Conservation (phyloP, 352 stramenopile genomes). For the Pythium aquatile region DNA sequence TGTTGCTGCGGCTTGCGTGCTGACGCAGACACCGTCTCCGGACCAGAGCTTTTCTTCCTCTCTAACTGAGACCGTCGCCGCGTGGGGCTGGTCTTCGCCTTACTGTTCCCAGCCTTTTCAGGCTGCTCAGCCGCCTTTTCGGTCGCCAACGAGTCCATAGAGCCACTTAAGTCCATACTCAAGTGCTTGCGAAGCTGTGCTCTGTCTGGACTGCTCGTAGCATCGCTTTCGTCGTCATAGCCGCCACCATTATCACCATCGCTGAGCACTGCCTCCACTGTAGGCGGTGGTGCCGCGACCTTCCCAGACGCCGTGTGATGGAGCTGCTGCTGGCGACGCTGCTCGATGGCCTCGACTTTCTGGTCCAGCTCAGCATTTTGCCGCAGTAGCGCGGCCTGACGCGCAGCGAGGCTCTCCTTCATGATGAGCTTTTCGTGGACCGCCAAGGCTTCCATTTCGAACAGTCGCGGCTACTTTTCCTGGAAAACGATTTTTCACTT, state of each 20-base stretch:
- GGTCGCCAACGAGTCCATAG: constrained; percentile 44
- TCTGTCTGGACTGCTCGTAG: constrained; percentile 14
- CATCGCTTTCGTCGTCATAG: constrained; percentile 8
- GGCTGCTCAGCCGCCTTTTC: not conserved
- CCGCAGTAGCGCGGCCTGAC: constrained; percentile 55
- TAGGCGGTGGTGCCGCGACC: not conserved
- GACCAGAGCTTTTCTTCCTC: constrained; percentile 7
- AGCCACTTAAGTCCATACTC: constrained; percentile 47
- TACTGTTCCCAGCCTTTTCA: not conserved
- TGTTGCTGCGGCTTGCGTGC: constrained; percentile 11
- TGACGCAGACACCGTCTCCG: not conserved
- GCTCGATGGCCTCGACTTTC: constrained; percentile 64
- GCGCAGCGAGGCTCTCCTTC: constrained; percentile 58
- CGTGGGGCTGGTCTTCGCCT: constrained; percentile 4
- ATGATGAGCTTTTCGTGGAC: constrained; percentile 24
- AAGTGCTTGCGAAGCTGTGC: constrained; percentile 23
- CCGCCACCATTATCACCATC: constrained; percentile 9
- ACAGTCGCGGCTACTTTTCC: constrained; percentile 2
- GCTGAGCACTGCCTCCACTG: not conserved
- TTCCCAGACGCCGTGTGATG: constrained; percentile 2
- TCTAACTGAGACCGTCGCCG: constrained; percentile 5
- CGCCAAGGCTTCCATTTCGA: constrained; percentile 2
- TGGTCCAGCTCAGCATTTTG: constrained; percentile 68
- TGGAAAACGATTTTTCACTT: not conserved
- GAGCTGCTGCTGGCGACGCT: constrained; percentile 50